Conservation (phyloP, 2,329 filamentous ascomycete genomes). For the Nannizzia gypsea region DNA sequence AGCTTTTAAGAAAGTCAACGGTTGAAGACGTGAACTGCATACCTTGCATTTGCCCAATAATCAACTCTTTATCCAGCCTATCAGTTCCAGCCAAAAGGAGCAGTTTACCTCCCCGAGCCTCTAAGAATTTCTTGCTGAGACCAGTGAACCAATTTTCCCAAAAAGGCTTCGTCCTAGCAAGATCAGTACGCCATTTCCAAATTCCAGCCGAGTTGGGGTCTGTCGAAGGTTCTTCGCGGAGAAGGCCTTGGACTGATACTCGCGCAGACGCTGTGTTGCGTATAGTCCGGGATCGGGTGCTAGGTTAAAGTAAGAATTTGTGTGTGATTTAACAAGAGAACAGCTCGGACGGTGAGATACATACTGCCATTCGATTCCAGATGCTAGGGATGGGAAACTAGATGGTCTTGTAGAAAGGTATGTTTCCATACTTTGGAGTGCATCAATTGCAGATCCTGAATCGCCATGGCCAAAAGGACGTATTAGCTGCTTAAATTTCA, state of each 20-base stretch:
- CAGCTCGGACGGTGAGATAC: slow-evolving; percentile 15
- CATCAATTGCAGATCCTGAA: slow-evolving; percentile 76
- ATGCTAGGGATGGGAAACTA: slow-evolving; percentile 63
- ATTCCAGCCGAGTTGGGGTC: slow-evolving; percentile 33
- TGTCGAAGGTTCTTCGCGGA: slow-evolving; percentile 39
- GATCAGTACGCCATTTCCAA: slow-evolving; percentile 79
- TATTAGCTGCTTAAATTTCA: not conserved
- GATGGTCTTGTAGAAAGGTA: slow-evolving; percentile 73
- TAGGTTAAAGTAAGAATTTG: slow-evolving; percentile 14
- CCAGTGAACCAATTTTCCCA: slow-evolving; percentile 93
- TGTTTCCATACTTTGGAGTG: slow-evolving; percentile 83
- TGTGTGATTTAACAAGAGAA: not conserved
- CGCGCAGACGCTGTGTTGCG: slow-evolving; percentile 73
- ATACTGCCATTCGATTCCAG: slow-evolving; percentile 83
- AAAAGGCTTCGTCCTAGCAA: slow-evolving; percentile 72
- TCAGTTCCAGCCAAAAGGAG: slow-evolving; percentile 81
- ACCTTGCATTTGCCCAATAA: slow-evolving; percentile 97
- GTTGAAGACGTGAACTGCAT: slow-evolving; percentile 15
- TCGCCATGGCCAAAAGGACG: not conserved
- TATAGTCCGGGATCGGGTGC: slow-evolving; percentile 70
- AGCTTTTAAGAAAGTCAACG: not conserved
- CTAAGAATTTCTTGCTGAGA: slow-evolving; percentile 76
- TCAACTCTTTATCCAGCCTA: slow-evolving; percentile 77
- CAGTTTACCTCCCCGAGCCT: slow-evolving; percentile 69
- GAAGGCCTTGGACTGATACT: slow-evolving; percentile 71